phyloP scores from a whole-genome alignment of 2,329 filamentous ascomycete genomes.

The Mariannaea sp. region DNA sequence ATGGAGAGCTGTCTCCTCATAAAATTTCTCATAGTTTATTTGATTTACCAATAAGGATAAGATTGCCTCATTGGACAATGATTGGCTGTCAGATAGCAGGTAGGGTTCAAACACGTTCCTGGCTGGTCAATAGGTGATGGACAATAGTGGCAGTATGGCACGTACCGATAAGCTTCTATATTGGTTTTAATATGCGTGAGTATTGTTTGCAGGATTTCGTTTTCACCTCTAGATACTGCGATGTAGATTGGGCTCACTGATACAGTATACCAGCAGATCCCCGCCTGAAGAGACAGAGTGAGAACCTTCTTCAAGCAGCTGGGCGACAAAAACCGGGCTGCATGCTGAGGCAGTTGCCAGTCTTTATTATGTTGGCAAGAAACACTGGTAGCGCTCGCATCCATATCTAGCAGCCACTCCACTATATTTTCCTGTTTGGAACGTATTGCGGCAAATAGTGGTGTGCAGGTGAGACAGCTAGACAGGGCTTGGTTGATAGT shows the following conservation, averaged over 20 bases:
- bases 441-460: neutral
- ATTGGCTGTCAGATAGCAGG: neutral
- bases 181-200: neutral
- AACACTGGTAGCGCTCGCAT: neutral
- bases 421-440: neutral
- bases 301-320: neutral
- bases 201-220: neutral
- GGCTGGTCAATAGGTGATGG: neutral
- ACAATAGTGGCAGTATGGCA: neutral
- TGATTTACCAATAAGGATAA: neutral
- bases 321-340: neutral
- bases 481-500: neutral
- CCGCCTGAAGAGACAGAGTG: neutral
- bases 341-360: neutral
- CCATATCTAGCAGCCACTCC: neutral
- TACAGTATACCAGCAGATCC: neutral
- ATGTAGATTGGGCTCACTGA: neutral
- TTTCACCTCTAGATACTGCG: neutral
- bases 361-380: neutral
- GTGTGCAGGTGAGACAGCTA: slow-evolving; percentile 3
- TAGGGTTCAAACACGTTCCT: neutral
- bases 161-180: neutral
- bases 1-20: neutral
- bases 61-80: neutral
- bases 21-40: neutral